phyloP scores from a whole-genome alignment of 2,329 filamentous ascomycete genomes.

The Ophiostoma angusticollis region DNA sequence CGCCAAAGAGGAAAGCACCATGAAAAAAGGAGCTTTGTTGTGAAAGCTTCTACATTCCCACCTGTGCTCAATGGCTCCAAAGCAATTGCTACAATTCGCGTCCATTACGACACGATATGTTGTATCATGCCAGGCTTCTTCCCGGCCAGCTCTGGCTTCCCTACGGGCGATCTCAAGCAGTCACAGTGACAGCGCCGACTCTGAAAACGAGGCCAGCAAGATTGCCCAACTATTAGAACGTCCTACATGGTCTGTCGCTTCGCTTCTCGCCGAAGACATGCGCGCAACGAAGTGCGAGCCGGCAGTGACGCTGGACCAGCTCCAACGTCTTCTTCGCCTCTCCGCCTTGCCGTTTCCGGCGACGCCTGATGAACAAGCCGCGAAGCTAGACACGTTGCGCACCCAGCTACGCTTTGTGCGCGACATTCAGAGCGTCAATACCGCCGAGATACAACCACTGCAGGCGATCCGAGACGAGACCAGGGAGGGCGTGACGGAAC shows the following conservation, averaged over 20 bases:
- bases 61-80: too few species aligned
- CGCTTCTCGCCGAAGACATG: slow-evolving; percentile 39
- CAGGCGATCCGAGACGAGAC: slow-evolving; percentile 75
- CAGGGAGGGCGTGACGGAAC: slow-evolving; percentile 35
- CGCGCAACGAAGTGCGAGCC: slow-evolving; percentile 18
- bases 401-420: slow-evolving; percentile 86
- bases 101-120: too few species aligned
- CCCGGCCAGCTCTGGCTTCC: too few species aligned
- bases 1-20: too few species aligned
- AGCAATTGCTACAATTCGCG: too few species aligned
- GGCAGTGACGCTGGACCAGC: slow-evolving; percentile 49
- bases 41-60: too few species aligned
- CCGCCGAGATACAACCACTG: slow-evolving; percentile 58
- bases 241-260: slow-evolving; percentile 74
- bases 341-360: slow-evolving; percentile 71
- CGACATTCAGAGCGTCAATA: slow-evolving; percentile 69
- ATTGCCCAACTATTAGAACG: slow-evolving; percentile 19
- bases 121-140: too few species aligned
- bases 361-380: slow-evolving; percentile 46
- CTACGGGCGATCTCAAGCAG: neutral
- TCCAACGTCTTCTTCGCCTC: slow-evolving; percentile 76
- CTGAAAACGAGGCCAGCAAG: neutral
- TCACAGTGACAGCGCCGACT: neutral
- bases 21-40: too few species aligned
- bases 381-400: slow-evolving; percentile 62